A percentile compares a stretch with the other conserved stretches of the same genome.
Conservation (phyloP, 345 rosid species). For the Ricinus communis region DNA sequence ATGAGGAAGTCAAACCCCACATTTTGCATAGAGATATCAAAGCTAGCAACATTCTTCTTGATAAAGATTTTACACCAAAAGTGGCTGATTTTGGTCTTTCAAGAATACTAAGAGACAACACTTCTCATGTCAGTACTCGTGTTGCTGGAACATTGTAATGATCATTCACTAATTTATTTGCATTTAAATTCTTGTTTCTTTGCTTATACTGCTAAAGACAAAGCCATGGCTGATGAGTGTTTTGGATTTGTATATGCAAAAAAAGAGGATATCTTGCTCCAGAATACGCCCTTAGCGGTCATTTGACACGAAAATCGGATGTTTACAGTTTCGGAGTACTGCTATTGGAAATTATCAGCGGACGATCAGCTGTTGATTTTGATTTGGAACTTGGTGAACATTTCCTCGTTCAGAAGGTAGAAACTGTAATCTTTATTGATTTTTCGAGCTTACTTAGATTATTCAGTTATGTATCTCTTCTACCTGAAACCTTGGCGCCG, state of each 20-base stretch:
- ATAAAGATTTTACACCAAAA: slow-evolving; percentile 45
- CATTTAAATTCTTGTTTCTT: neutral
- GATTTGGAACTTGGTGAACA: slow-evolving; percentile 49
- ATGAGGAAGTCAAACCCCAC: slow-evolving; percentile 50
- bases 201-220: no score
- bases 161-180: neutral
- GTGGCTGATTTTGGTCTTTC: slow-evolving; percentile 71
- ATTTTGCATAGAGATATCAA: slow-evolving; percentile 66
- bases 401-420: slow-evolving; percentile 57
- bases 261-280: slow-evolving; percentile 64
- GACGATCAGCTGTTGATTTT: slow-evolving; percentile 39
- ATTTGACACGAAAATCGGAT: slow-evolving; percentile 51
- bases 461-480: no score
- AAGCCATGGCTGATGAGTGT: slow-evolving; percentile 12
- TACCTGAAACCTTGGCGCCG: no score
- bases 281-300: slow-evolving; percentile 53
- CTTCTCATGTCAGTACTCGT: slow-evolving; percentile 53
- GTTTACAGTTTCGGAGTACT: slow-evolving; percentile 64
- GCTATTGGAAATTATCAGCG: slow-evolving; percentile 53
- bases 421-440: neutral
- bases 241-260: slow-evolving; percentile 12
- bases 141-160: slow-evolving; percentile 61
- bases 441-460: no score
- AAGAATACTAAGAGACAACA: slow-evolving; percentile 34
- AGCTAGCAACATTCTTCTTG: slow-evolving; percentile 57